Evolutionary conservation across 2,329 filamentous ascomycete species (phyloP).

Genomic region (Pseudogymnoascus sp.): DNA sequence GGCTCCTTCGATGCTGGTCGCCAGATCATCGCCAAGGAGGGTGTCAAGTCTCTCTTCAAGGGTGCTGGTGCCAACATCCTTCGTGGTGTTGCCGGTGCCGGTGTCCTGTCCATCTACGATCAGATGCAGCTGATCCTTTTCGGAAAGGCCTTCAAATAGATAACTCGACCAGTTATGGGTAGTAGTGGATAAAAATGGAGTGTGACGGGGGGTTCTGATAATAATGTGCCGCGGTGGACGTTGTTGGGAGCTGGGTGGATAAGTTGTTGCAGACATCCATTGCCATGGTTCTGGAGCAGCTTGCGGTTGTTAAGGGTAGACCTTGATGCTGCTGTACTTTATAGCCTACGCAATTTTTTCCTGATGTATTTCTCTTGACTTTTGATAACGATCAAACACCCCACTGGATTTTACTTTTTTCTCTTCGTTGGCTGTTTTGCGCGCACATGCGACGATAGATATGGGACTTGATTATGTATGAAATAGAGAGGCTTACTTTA

Average conservation of each 20-base stretch:
- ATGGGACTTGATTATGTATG: constrained; percentile 13
- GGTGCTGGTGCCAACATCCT: constrained; percentile 99
- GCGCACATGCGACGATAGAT: constrained; percentile 11
- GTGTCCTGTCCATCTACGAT: constrained; percentile 99
- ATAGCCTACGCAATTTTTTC: constrained; percentile 31
- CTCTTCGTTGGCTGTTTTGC: constrained; percentile 9
- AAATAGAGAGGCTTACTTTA: constrained; percentile 7
- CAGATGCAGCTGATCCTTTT: constrained; percentile 98
- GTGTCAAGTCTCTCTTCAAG: constrained; percentile 99
- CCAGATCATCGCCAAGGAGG: constrained; percentile 97
- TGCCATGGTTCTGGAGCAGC: constrained; percentile 30
- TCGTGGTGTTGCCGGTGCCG: constrained; percentile 99
- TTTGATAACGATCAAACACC: constrained; percentile 5
- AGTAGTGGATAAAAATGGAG: constrained; percentile 21
- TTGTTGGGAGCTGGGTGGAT: constrained; percentile 17
- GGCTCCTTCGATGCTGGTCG: constrained; percentile 88
- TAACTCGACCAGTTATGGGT: constrained; percentile 17
- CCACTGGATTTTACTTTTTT: not conserved
- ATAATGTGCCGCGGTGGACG: constrained; percentile 15
- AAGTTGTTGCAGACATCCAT: constrained; percentile 28
- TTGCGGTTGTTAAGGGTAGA: constrained; percentile 25
- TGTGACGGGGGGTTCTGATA: constrained; percentile 18
- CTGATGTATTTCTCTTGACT: constrained; percentile 26
- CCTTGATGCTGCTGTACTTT: constrained; percentile 30
- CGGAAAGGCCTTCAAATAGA: constrained; percentile 95